Conservation (phyloP, 1,139 yeast species). For the Pichia sp. region DNA sequence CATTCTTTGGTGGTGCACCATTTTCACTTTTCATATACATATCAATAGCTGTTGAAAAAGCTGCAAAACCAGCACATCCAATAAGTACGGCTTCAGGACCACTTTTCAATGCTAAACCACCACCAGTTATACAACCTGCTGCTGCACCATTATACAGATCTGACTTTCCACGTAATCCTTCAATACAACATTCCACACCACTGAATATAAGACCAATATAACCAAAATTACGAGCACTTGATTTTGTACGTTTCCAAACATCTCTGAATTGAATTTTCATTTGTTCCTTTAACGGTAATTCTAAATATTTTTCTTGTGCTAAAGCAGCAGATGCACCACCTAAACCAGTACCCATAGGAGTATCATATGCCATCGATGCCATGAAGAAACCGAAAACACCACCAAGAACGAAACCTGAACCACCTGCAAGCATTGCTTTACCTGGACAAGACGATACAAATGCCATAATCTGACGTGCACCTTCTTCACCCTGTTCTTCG, state of each 20-base stretch:
- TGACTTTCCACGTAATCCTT: constrained; percentile 79
- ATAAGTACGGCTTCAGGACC: constrained; percentile 90
- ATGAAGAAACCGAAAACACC: constrained; percentile 94
- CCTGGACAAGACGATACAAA: constrained; percentile 96
- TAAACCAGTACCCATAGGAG: constrained; percentile 56
- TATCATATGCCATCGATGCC: constrained; percentile 88
- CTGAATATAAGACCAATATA: constrained; percentile 89
- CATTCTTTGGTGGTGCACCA: constrained; percentile 79
- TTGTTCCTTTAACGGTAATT: constrained; percentile 87
- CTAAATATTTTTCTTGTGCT: constrained; percentile 41
- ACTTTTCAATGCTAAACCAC: constrained; percentile 80
- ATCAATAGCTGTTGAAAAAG: constrained; percentile 90
- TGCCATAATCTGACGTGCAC: constrained; percentile 77
- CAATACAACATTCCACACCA: constrained; percentile 91
- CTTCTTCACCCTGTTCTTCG: constrained; percentile 89
- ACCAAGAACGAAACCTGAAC: constrained; percentile 89
- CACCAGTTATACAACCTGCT: constrained; percentile 95
- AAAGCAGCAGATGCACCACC: constrained; percentile 26
- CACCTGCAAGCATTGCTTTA: constrained; percentile 86
- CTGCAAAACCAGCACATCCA: constrained; percentile 98
- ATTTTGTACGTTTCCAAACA: constrained; percentile 82
- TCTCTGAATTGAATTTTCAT: constrained; percentile 86
- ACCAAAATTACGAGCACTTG: constrained; percentile 91
- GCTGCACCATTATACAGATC: constrained; percentile 87
- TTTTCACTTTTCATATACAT: constrained; percentile 82